These are phyloP conservation scores for Neophaeococcomyces aloes DNA, from an alignment of 2,329 filamentous ascomycete genomes.

Conservation along the genomic window DNA sequence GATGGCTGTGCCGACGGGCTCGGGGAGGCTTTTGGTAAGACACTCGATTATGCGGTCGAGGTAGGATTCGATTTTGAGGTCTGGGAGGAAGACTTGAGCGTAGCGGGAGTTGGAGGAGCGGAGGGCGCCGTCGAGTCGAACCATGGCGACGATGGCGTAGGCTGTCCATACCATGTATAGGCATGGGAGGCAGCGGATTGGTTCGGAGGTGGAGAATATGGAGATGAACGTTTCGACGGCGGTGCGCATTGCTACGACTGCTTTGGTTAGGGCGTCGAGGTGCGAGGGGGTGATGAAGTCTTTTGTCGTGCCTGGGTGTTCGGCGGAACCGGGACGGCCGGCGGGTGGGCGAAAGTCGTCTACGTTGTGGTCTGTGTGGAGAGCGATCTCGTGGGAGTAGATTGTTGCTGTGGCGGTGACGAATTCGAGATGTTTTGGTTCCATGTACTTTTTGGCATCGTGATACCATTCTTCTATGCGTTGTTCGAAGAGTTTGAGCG, in stretches of 20 bases:
- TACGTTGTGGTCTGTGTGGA: constrained; percentile 53
- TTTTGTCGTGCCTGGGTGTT: constrained; percentile 11
- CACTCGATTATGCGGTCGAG: constrained; percentile 59
- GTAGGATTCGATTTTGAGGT: constrained; percentile 55
- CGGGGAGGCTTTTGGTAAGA: constrained; percentile 51
- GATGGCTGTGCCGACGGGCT: constrained; percentile 55
- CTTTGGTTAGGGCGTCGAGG: constrained; percentile 55
- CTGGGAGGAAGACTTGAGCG: constrained; percentile 55
- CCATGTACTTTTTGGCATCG: constrained; percentile 41
- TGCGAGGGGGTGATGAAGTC: constrained; percentile 44
- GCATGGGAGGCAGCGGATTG: constrained; percentile 55
- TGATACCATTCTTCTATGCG: constrained; percentile 51
- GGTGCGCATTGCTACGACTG: constrained; percentile 43
- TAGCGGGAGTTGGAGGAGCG: constrained; percentile 53
- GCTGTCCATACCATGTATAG: constrained; percentile 63
- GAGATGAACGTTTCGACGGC: constrained; percentile 2
- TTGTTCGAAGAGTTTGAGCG: constrained; percentile 53
- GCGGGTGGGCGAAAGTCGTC: constrained; percentile 39
- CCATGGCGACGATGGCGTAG: constrained; percentile 59
- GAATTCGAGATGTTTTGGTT: constrained; percentile 43
- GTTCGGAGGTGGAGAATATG: background rate
- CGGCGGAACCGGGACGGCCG: constrained; percentile 31
- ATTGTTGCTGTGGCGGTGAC: constrained; percentile 55
- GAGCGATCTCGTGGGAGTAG: constrained; percentile 64
- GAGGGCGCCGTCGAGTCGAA: constrained; percentile 62